phyloP scores from a whole-genome alignment of 2,329 filamentous ascomycete genomes.

The Nemania sp. region DNA sequence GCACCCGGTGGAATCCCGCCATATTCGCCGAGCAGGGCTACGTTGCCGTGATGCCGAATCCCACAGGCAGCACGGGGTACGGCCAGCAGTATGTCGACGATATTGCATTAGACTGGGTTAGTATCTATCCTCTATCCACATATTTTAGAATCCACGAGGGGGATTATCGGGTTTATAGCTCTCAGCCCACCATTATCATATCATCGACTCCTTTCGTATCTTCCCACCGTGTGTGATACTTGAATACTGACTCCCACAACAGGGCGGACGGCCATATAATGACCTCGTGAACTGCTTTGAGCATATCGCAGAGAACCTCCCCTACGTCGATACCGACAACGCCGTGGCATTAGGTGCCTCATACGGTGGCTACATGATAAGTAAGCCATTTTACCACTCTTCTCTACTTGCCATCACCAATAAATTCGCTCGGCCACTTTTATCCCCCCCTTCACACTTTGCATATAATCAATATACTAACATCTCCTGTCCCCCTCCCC shows the following conservation, averaged over 20 bases:
- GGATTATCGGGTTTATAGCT: neutral
- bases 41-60: slow-evolving; percentile 79
- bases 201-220: neutral
- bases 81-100: slow-evolving; percentile 76
- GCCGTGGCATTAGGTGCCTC: slow-evolving; percentile 76
- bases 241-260: slow-evolving; percentile 1
- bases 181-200: neutral
- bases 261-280: slow-evolving; percentile 76
- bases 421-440: slow-evolving; percentile 21
- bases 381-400: slow-evolving; percentile 42
- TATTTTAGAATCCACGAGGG: neutral
- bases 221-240: neutral
- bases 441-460: too few species aligned
- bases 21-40: slow-evolving; percentile 88
- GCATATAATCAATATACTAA: too few species aligned
- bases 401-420: neutral
- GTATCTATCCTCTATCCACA: neutral
- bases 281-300: slow-evolving; percentile 81
- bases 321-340: slow-evolving; percentile 68
- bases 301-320: slow-evolving; percentile 66
- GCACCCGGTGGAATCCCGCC: slow-evolving; percentile 80
- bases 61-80: slow-evolving; percentile 81
- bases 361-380: slow-evolving; percentile 78
- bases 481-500: neutral
- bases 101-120: slow-evolving; percentile 73